A percentile compares a stretch with the other conserved stretches of the same genome.
Conservation (phyloP, 2,329 filamentous ascomycete genomes). For the Orbilia quercus region DNA sequence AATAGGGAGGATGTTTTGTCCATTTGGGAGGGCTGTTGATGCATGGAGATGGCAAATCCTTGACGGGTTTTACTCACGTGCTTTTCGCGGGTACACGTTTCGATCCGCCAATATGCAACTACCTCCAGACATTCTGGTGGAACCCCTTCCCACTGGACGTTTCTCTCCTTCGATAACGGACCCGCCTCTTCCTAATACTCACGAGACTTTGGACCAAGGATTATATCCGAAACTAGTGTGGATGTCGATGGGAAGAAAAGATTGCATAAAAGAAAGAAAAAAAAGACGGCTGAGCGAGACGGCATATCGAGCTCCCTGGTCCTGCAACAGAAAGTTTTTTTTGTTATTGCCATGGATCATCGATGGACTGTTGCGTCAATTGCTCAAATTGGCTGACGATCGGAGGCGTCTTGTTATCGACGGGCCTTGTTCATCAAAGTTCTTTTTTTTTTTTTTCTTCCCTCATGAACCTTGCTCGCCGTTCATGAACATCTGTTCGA, state of each 20-base stretch:
- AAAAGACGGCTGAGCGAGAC: constrained; percentile 52
- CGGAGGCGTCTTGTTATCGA: constrained; percentile 49
- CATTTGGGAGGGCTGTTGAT: constrained; percentile 36
- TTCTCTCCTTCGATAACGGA: constrained; percentile 52
- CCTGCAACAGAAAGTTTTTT: constrained; percentile 53
- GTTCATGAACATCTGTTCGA: constrained; percentile 51
- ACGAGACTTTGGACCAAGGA: constrained; percentile 55
- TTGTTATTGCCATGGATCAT: constrained; percentile 56
- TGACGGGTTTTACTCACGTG: constrained; percentile 56
- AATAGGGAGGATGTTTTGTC: constrained; percentile 35
- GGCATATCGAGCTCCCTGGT: constrained; percentile 56
- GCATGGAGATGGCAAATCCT: constrained; percentile 55
- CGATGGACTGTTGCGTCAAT: constrained; percentile 55
- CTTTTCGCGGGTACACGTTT: constrained; percentile 52
- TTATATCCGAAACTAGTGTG: constrained; percentile 57
- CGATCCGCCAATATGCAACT: constrained; percentile 54
- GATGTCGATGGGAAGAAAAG: constrained; percentile 42
- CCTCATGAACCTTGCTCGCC: constrained; percentile 55
- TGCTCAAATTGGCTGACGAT: constrained; percentile 55
- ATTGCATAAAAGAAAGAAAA: constrained; percentile 56
- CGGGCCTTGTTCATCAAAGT: constrained; percentile 55
- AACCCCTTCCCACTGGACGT: constrained; percentile 53
- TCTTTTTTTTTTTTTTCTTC: no score
- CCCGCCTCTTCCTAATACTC: constrained; percentile 50
- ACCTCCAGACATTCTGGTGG: constrained; percentile 44